Base-by-base conservation (phyloP, 306 rosid genomes). In the Canavalia ensiformis region DNA sequence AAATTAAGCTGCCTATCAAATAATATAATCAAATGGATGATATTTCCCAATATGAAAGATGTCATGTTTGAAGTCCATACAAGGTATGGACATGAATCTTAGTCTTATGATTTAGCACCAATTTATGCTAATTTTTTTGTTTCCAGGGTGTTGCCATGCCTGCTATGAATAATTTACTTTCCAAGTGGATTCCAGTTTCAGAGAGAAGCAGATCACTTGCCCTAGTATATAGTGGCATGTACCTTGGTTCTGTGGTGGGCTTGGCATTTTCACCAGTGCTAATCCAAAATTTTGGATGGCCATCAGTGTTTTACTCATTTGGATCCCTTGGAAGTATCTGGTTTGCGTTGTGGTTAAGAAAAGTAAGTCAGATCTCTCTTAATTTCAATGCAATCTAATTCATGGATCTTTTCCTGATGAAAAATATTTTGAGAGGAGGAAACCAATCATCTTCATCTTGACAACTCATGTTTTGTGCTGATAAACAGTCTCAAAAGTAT, bases 71-170 rank as follows among this genome's bases (percentile, higher is more conserved):
- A 81, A 56, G 62, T 30, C 31, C 25, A 18, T 70, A 50, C 7
- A 45, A 4, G n/a, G 12, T 47, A 44, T 42, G 45, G 73, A 77
- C 31, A 28, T 50, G 28, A 72, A 49, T 77, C 66, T 74, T 71
- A 6, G 70, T 69, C 47, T 7, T 30, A 9, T 47, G 29, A 52
- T 58, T 57, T 67, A 12, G 29, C 44, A 34, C 54, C 65, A 8
- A 56, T 3, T 7, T 67, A 46, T 75, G 52, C 39, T 39, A 74
- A 31, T 83, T 62, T 44, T 79, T 37, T 55, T 81, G 45, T 71
- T 83, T 79, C 79, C 90, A 95, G 98, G 98, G 98, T 88, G 98
- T 95, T 87, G 98, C 98, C 28, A 95, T 95, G 98, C 98, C 98
- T 83, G 98, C 98, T n/a, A 95, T 95, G 98, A 95, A 95, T 84